Conservation (phyloP, 257 asterid genomes). For the Solanum sejunctum region DNA sequence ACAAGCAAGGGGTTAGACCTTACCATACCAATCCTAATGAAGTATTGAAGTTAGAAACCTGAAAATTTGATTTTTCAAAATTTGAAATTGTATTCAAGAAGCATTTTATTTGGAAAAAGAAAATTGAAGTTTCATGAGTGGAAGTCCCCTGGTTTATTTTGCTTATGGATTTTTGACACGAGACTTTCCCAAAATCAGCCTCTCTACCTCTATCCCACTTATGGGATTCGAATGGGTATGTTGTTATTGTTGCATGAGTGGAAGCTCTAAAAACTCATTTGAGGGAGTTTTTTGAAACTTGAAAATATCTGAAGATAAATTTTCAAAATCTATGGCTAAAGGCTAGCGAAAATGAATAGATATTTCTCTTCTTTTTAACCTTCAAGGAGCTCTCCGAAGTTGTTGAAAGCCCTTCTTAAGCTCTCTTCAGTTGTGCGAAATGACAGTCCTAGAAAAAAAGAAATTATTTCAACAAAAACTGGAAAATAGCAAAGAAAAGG, state of each 20-base stretch:
- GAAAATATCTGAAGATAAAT: background rate
- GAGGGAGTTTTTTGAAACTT: background rate
- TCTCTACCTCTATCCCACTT: too few relatives aligned
- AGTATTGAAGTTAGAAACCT: background rate
- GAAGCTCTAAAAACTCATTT: too few relatives aligned
- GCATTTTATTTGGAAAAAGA: background rate
- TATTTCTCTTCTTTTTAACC: conserved; percentile 20
- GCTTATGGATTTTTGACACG: too few relatives aligned
- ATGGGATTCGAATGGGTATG: too few relatives aligned
- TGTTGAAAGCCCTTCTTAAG: conserved; percentile 46
- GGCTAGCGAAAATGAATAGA: background rate
- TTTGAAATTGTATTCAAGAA: background rate
- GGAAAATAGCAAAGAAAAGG: background rate
- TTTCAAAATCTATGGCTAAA: too few relatives aligned
- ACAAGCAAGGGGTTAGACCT: too few relatives aligned
- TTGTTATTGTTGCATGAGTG: too few relatives aligned
- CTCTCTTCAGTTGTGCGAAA: conserved; percentile 73
- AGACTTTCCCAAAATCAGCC: too few relatives aligned
- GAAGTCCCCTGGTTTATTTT: background rate
- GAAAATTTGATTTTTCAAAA: background rate
- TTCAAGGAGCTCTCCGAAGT: conserved; percentile 66
- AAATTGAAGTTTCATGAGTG: too few relatives aligned
- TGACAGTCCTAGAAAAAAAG: conserved; percentile 47
- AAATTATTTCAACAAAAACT: background rate
- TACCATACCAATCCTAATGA: too few relatives aligned